A percentile compares a stretch with the other conserved stretches of the same genome.
These are phyloP conservation scores for Claviceps sp. DNA, from an alignment of 2,329 filamentous ascomycete genomes.

Conservation along the genomic window DNA sequence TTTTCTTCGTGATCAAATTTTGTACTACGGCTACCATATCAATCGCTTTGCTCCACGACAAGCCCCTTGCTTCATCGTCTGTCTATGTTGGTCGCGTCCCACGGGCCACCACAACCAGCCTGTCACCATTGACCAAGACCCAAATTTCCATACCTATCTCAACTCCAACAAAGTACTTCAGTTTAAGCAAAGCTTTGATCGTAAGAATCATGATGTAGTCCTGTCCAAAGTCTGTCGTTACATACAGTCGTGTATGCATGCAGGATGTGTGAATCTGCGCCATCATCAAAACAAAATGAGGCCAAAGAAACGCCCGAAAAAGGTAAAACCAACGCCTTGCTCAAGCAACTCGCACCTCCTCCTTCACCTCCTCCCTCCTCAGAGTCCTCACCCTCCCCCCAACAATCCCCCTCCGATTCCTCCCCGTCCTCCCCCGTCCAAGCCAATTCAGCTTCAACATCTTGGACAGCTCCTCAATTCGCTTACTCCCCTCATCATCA, in stretches of 20 bases:
- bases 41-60: too few species aligned
- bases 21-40: too few species aligned
- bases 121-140: too few species aligned
- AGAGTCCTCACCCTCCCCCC: constrained; percentile 41
- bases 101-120: too few species aligned
- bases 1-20: not conserved
- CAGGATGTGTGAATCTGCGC: too few species aligned
- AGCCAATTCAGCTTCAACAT: constrained; percentile 96
- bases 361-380: constrained; percentile 24
- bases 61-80: too few species aligned
- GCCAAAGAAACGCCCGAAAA: not conserved
- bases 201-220: not conserved
- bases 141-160: too few species aligned
- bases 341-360: constrained; percentile 28
- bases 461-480: constrained; percentile 72
- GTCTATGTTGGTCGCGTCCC: too few species aligned
- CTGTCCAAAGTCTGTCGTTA: not conserved
- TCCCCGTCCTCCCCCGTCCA: constrained; percentile 73
- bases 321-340: constrained; percentile 1
- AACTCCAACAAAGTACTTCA: too few species aligned
- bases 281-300: not conserved
- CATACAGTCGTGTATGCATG: too few species aligned
- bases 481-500: constrained; percentile 59
- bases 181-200: too few species aligned
- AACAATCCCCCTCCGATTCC: constrained; percentile 82